Base-by-base conservation (phyloP, 306 rosid species). In the Castanopsis chinensis region DNA sequence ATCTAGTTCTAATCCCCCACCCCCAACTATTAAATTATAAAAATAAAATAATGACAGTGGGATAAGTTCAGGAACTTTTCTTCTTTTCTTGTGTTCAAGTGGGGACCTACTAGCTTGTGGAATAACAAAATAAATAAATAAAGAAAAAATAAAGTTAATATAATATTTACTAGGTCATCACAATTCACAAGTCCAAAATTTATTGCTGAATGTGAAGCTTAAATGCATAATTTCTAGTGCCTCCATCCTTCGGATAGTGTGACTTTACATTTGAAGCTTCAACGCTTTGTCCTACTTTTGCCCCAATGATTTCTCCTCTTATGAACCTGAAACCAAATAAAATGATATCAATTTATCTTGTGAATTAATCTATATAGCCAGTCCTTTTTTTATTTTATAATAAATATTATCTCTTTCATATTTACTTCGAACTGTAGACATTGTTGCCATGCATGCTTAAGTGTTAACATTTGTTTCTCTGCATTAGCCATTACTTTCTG, bases 391-490 rank as follows among this genome's bases (percentile, higher is more conserved):
- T 11, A 1, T 23, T 23, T 4, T 59, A 8, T 41, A 41, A 41
- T 59, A 3, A 9, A 10, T 59, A 21, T 11, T 60, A 12, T 25
- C 25, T 17, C 67, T 21, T 1, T 23, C 32, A 60, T 60, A 2
- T 27, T 27, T 60, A 60, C 33, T 11, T 18, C 0, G 14, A 60
- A 11, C 27, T 25, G 25, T 23, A 60, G 32, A 4, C 25, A 25
- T 23, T 53, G 17, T 5, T 77, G 17, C 5, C 52, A 55, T 21
- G 52, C 30, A 8, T 5, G 17, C 23, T 56, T 35, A 13, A 13
- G n/a, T 41, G 55, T 41, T 41, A 28, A 78, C 76, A 69, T 70
- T 69, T 25, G 82, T 45, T 57, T 59, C 76, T 59, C 20, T 5
- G 58, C 45, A 21, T 19, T 15, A 15, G 4, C 30, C 59, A 18